phyloP scores from a whole-genome alignment of 805 yeast genomes.

The Tetrapisispora phaffii region DNA sequence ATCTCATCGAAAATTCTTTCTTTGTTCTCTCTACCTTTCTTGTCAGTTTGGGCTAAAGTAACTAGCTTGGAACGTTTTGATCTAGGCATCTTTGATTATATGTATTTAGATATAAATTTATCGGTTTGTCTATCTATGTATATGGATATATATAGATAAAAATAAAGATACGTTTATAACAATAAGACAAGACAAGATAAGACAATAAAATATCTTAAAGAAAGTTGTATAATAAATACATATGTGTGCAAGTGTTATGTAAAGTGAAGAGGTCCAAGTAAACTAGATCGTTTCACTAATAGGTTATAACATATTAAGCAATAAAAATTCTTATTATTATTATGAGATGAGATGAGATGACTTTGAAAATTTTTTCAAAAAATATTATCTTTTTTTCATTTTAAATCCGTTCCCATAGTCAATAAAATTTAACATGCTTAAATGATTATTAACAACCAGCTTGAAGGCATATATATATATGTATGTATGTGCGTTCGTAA shows the following conservation, averaged over 20 bases:
- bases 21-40: conserved; percentile 89
- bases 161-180: background rate
- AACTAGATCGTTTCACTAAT: too few relatives aligned
- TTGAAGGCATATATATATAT: too few relatives aligned
- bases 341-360: conserved; percentile 6
- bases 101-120: background rate
- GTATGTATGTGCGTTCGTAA: too few relatives aligned
- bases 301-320: too few relatives aligned
- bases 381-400: background rate
- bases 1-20: conserved; percentile 86
- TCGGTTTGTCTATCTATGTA: background rate
- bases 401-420: background rate
- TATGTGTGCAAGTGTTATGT: too few relatives aligned
- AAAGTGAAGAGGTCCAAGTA: too few relatives aligned
- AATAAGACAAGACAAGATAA: background rate
- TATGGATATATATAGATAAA: too few relatives aligned
- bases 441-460: too few relatives aligned
- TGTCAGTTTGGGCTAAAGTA: conserved; percentile 90
- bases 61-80: conserved; percentile 94
- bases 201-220: too few relatives aligned
- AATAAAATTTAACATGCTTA: too few relatives aligned
- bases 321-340: too few relatives aligned
- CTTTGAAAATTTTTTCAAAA: background rate
- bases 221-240: too few relatives aligned
- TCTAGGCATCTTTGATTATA: conserved; percentile 62